Evolutionary conservation across 2,329 filamentous ascomycete species (phyloP).

Genomic region (Exophiala viscosa): DNA sequence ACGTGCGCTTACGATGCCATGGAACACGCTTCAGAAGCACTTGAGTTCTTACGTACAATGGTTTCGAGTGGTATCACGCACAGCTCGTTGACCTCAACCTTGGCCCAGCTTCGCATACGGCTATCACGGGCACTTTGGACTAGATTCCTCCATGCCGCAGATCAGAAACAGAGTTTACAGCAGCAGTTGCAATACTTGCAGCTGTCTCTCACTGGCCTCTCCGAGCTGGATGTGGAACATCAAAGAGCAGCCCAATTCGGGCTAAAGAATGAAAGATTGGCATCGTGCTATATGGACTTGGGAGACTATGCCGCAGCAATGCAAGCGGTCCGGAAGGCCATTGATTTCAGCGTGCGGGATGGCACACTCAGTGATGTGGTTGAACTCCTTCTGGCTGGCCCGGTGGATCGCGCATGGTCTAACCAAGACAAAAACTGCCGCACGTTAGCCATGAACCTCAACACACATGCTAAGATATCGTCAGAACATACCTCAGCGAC

Average conservation of each 20-base stretch:
- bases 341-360: constrained; percentile 39
- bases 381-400: constrained; percentile 29
- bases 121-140: constrained; percentile 48
- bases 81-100: not conserved
- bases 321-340: constrained; percentile 38
- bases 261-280: constrained; percentile 45
- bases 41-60: constrained; percentile 7
- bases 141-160: constrained; percentile 43
- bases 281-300: constrained; percentile 39
- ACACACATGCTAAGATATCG: constrained; percentile 3
- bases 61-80: not conserved
- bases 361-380: constrained; percentile 35
- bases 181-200: constrained; percentile 40
- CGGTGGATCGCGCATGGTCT: constrained; percentile 32
- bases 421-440: constrained; percentile 36
- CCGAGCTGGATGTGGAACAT: constrained; percentile 34
- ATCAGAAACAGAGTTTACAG: constrained; percentile 33
- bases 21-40: constrained; percentile 17
- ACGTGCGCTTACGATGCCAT: constrained; percentile 13
- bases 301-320: constrained; percentile 36
- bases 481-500: not conserved
- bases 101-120: constrained; percentile 19
- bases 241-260: constrained; percentile 39
- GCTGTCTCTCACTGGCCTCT: constrained; percentile 39
- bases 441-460: constrained; percentile 35